Evolutionary conservation across 148 eudicot species (phyloP), one percentile per base, ranked within the genome.

Genomic region (Rhododendron kiyosumense): DNA sequence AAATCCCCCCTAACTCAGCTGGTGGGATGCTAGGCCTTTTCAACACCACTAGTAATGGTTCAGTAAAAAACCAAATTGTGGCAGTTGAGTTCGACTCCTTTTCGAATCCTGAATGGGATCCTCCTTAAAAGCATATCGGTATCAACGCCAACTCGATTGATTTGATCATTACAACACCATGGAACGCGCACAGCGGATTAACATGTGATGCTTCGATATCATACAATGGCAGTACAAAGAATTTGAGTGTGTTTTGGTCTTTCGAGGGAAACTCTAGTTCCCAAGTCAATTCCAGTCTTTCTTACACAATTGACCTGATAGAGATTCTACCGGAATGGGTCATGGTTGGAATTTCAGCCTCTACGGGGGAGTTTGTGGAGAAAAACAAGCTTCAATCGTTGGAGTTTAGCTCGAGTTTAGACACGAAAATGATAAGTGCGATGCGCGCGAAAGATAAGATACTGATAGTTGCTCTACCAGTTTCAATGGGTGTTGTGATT

Each of bases 21-120:
- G 93, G 91, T 13, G 92, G 94, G 54, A 91, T 88, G 34, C 54
- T 91, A 4, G 96, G 94, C 46, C 90, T 94, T 28, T 91, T 92
- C 83, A 90, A 94, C 86, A 90, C 96, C 20, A 89, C 90, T 9
- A 85, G 88, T 22, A 78, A 82, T 20, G 83, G 69, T 83, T 86
- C 86, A 12, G 4, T 74, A 2, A 11, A 26, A 3, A 92, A 88
- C 80, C 93, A 89, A 57, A 89, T 91, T 5, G 82, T 92, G 38
- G 17, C 63, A 0, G 88, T 94, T 22, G 95, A 92, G 87, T 94
- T 94, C 45, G 96, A 94, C 82, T 86, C 94, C 1, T 87, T 41
- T 28, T 12, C 87, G 0, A 87, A 91, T 61, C 36, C 83, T 0
- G 92, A 85, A 15, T 94, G 95, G 94, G 92, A 88, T 84, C 94